Evolutionary conservation across 441 rosid genomes (phyloP), one percentile per base, ranked within the genome.

Genomic region (Gossypium laxum): DNA sequence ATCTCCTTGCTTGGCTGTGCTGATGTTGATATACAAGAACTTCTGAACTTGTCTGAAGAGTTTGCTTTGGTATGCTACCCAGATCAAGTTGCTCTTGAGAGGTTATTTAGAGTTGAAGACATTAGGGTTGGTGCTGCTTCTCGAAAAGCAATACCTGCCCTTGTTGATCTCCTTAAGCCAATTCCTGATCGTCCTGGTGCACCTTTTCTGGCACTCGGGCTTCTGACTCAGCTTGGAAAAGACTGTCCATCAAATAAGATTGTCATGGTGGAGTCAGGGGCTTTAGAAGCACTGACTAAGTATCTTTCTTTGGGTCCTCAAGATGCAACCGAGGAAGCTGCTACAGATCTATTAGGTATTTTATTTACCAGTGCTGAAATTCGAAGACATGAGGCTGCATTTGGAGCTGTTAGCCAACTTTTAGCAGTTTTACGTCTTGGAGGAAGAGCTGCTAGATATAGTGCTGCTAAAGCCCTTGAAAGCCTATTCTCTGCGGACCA

Each of bases 161-260:
- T 92, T 58, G 99, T 95, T 74, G 99, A 95, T 74, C 88, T 95
- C 67, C 96, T 95, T 67, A 95, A 95, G 75, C 99, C 99, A 58
- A 95, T 95, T 81, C 99, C 98, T 60, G 99, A 95, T 83, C 99
- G 98, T 60, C 99, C 99, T 3, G 92, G 96, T 65, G 99, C 99
- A 74, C 99, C 99, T 71, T 87, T 84, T 81, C 92, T 95, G 63
- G 89, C 98, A 58, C 88, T 96, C 52, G 91, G 95, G 30, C 87
- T 91, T 81, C 84, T 95, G 82, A 93, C 89, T 72, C 97, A 88
- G 83, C 96, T 96, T 79, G 96, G 96, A 58, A 91, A 88, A 77
- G 99, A 93, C 75, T 96, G 94, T 76, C 88, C 92, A 30, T 80
- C 96, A 19, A 96, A 96, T 82, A 90, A 88, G 88, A 88, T 85